Evolutionary conservation across 1,139 yeast species (phyloP), one percentile per base, ranked within the genome.

Genomic region (Geotrichum histeridarum): DNA sequence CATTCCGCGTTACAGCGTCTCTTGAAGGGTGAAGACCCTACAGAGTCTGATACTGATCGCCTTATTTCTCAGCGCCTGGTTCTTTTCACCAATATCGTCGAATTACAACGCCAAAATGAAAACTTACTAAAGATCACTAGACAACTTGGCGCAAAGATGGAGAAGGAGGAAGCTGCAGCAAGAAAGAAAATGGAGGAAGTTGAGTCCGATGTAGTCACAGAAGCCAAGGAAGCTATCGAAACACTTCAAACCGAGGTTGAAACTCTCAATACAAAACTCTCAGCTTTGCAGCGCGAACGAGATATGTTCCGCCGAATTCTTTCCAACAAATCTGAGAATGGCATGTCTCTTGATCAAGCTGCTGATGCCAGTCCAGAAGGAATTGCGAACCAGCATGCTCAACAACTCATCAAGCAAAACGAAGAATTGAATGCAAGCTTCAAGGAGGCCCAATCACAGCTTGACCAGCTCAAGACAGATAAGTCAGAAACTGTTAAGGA

Each of bases 171-270:
- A 59, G 60, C 60, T 14, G 65, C 69, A 42, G 68, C 73, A 4
- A 72, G 75, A 53, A 76, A 77, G 45, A 74, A 72, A 54, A 69
- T 77, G 57, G 75, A 75, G 41, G 71, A 72, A 14, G 63, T 79
- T 37, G 88, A 83, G 63, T 76, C 79, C n/a, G 73, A 76, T 9
- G 86, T 86, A 0, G 75, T 84, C 8, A 78, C 77, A 51, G 94
- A 85, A 60, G 96, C 96, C 2, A 82, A 82, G 57, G 83, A 83
- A 48, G 93, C 95, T 0, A 85, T 91, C 45, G 68, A 80, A 38
- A 77, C 82, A 1, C 73, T 91, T 53, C 83, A 86, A 65, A 78
- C 81, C 9, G 86, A 86, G 60, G 70, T 86, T 44, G 76, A 77
- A 31, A 73, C 77, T 38, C 64, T 80, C 18, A 77, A 77, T 56